Base-by-base conservation (phyloP, 176 grass and related monocot species). In the Echinochloa phyllopogon region DNA sequence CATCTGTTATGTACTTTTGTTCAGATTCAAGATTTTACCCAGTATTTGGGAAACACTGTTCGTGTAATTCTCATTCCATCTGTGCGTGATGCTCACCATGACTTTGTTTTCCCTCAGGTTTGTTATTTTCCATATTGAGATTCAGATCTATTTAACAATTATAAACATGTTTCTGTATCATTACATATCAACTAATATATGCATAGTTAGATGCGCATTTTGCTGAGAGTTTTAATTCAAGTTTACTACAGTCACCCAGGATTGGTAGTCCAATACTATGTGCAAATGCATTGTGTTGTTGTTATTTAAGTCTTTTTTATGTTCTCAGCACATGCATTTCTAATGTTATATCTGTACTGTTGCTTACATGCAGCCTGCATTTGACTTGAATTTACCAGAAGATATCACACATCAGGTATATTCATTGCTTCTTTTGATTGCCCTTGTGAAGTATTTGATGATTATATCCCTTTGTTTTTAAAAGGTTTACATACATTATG, bases 61-160 rank as follows among this genome's bases (percentile, higher is more conserved):
- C 95, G 84, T n/a, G 82, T 98, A 48, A 82, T 94, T 52, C 84
- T 98, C 78, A 56, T 93, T 69, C 95, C 95, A 74, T 98, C 92
- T 29, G 78, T 93, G 86, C 90, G 92, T 59, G 95, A 98, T 93
- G 95, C 95, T 86, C 90, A 98, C 51, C 90, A 94, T 90, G 92
- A 98, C 69, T 84, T 87, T 60, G 87, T 98, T 91, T 98, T 98
- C 68, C 95, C 95, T 62, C 95, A 98, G 95, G 95, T 98, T 29
- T 59, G 71, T 70, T 61, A 16, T 56, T 81, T 81, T 44, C n/a
- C 43, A 43, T 40, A 64, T 82, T 50, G 23, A 68, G 39, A 1
- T 48, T 23, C 4, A 80, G 15, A 44, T 76, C 61, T 85, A 62
- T 81, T 39, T 39, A 24, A 62, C 42, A 67, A 59, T 67, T 85